These are phyloP conservation scores for Arthrobotrys pseudoclavata DNA, from an alignment of 2,329 filamentous ascomycete species.

Conservation along the genomic window DNA sequence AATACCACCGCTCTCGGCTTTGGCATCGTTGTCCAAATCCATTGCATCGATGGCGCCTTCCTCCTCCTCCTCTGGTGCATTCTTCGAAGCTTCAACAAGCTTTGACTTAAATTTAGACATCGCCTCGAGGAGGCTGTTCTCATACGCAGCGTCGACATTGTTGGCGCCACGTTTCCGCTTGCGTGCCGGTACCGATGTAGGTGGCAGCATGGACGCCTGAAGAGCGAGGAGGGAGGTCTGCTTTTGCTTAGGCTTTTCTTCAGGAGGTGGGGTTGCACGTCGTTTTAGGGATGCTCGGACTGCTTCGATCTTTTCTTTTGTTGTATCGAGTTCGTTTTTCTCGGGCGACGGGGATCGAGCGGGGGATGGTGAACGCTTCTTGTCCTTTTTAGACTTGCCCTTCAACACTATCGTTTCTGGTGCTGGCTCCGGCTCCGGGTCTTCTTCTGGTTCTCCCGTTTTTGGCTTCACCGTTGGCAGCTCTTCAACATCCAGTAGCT, in stretches of 20 bases:
- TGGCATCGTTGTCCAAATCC: constrained; percentile 61
- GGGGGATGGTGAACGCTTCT: constrained; percentile 36
- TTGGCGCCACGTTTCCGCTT: constrained; percentile 76
- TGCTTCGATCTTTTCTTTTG: constrained; percentile 55
- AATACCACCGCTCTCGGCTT: constrained; percentile 63
- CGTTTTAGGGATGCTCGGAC: constrained; percentile 57
- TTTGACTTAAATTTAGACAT: constrained; percentile 85
- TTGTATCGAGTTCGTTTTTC: constrained; percentile 38
- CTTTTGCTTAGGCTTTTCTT: constrained; percentile 63
- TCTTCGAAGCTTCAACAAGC: constrained; percentile 72
- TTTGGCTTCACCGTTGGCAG: constrained; percentile 40
- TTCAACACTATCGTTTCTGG: constrained; percentile 27
- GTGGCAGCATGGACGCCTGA: constrained; percentile 75
- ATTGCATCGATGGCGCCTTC: constrained; percentile 59
- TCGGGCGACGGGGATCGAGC: constrained; percentile 29
- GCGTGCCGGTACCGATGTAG: constrained; percentile 77
- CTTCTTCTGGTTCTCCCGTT: not conserved
- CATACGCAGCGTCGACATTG: constrained; percentile 71
- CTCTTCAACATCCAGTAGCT: constrained; percentile 47
- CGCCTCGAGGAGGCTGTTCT: constrained; percentile 76
- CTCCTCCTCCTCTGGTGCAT: constrained; percentile 64
- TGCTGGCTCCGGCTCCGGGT: constrained; percentile 16
- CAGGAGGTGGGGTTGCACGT: constrained; percentile 50
- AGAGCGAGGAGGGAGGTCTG: constrained; percentile 71
- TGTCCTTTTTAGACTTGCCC: constrained; percentile 22